phyloP scores from a whole-genome alignment of 1,284 basidiomycete species.

The Heterobasidion occidentale region DNA sequence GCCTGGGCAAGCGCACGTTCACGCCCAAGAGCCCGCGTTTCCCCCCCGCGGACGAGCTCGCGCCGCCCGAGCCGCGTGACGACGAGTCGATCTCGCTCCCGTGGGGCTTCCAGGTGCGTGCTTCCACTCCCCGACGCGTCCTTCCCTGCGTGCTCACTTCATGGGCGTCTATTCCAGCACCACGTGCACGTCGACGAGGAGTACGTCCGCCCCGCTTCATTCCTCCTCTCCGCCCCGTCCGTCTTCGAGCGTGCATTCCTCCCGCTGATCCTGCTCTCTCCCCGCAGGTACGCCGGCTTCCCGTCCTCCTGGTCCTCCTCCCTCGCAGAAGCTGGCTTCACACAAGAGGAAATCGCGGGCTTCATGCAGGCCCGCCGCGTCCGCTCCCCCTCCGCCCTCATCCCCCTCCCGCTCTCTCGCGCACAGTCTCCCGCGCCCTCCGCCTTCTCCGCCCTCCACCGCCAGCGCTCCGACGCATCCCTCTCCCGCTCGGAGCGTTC shows the following conservation, averaged over 20 bases:
- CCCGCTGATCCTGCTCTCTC: background rate
- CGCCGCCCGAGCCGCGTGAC: constrained; percentile 23
- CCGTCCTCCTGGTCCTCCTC: constrained; percentile 66
- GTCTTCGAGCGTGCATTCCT: background rate
- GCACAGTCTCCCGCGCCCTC: constrained; percentile 26
- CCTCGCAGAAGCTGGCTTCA: constrained; percentile 51
- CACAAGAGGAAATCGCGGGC: constrained; percentile 57
- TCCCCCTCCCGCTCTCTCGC: constrained; percentile 8
- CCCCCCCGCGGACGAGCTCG: constrained; percentile 21
- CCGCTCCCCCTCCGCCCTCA: constrained; percentile 27
- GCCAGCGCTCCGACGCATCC: constrained; percentile 22
- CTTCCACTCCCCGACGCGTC: constrained; percentile 1
- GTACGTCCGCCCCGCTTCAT: constrained; percentile 28
- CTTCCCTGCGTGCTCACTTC: constrained; percentile 6
- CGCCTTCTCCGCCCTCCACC: constrained; percentile 35
- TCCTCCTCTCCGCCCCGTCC: constrained; percentile 4
- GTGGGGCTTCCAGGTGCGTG: constrained; percentile 67
- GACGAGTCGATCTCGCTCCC: constrained; percentile 62
- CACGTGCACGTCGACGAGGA: constrained; percentile 74
- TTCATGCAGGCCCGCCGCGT: constrained; percentile 43
- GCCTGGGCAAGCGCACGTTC: constrained; percentile 28
- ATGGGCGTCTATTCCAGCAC: constrained; percentile 36
- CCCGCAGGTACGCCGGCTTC: constrained; percentile 49
- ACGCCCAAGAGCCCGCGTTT: constrained; percentile 22
- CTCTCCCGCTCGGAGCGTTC: constrained; percentile 11